Evolutionary conservation across 2,329 filamentous ascomycete species (phyloP).

Genomic region (Biscogniauxia marginata): DNA sequence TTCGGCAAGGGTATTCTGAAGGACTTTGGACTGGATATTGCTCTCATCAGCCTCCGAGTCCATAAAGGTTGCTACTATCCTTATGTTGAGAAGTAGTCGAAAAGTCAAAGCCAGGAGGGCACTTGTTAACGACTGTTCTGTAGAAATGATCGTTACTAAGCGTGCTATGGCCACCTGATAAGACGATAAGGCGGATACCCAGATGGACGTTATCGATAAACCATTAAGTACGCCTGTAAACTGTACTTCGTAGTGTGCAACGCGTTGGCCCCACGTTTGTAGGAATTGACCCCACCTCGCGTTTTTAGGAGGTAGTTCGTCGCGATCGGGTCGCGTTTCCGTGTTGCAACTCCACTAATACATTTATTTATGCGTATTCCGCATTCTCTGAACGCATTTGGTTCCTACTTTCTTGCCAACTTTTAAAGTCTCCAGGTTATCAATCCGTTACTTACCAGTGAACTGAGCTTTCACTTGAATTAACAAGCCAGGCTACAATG

Average conservation of each 20-base stretch:
- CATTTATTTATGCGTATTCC: conserved; percentile 1
- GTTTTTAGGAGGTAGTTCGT: conserved; percentile 12
- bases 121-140: too few species aligned
- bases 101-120: background rate
- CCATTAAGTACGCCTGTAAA: too few species aligned
- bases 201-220: too few species aligned
- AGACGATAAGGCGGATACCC: too few species aligned
- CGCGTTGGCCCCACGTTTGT: too few species aligned
- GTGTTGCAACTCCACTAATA: background rate
- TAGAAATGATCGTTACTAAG: too few species aligned
- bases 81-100: conserved; percentile 1
- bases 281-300: conserved; percentile 7
- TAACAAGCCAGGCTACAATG: conserved; percentile 36
- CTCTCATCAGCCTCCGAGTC: conserved; percentile 26
- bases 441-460: background rate
- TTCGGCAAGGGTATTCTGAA: conserved; percentile 46
- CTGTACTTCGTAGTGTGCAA: too few species aligned
- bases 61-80: conserved; percentile 22
- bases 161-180: too few species aligned
- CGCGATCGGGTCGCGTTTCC: conserved; percentile 9
- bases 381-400: too few species aligned
- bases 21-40: conserved; percentile 42
- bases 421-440: background rate
- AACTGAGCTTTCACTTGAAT: background rate
- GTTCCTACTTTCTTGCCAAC: background rate